These are phyloP conservation scores for Dalechampia spathulata DNA, from an alignment of 441 rosid species.

Conservation along the genomic window DNA sequence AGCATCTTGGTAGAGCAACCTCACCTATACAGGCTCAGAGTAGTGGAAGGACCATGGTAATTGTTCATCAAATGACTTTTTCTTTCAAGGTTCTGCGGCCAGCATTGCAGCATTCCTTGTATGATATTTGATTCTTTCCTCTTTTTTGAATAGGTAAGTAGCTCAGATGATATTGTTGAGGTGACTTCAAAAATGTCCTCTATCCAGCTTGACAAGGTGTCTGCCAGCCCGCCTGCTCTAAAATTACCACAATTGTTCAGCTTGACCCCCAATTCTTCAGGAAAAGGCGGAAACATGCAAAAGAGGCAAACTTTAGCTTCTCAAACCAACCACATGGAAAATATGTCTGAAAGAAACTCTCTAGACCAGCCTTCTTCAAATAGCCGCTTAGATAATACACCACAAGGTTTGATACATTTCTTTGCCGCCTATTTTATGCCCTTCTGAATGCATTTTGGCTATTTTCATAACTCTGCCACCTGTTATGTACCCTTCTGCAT, in stretches of 20 bases:
- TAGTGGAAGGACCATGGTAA: slow-evolving; percentile 69
- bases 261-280: slow-evolving; percentile 87
- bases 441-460: too few species aligned
- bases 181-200: slow-evolving; percentile 62
- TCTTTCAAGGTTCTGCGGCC: background rate
- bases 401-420: slow-evolving; percentile 53
- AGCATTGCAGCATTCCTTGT: background rate
- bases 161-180: slow-evolving; percentile 61
- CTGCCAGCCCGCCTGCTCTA: slow-evolving; percentile 67
- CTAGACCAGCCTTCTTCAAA: slow-evolving; percentile 47
- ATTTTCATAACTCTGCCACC: slow-evolving; percentile 13
- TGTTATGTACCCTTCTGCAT: background rate
- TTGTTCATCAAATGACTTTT: slow-evolving; percentile 11
- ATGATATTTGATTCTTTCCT: slow-evolving; percentile 11
- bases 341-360: slow-evolving; percentile 51
- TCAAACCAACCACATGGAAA: slow-evolving; percentile 60
- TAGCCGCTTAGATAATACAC: slow-evolving; percentile 41
- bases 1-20: slow-evolving; percentile 49
- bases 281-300: slow-evolving; percentile 71
- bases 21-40: slow-evolving; percentile 71
- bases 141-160: slow-evolving; percentile 51
- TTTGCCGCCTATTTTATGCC: background rate
- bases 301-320: slow-evolving; percentile 53
- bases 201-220: slow-evolving; percentile 74
- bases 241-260: slow-evolving; percentile 93